Conservation (phyloP, 2,329 filamentous ascomycete genomes). For the Colletotrichum sp. region DNA sequence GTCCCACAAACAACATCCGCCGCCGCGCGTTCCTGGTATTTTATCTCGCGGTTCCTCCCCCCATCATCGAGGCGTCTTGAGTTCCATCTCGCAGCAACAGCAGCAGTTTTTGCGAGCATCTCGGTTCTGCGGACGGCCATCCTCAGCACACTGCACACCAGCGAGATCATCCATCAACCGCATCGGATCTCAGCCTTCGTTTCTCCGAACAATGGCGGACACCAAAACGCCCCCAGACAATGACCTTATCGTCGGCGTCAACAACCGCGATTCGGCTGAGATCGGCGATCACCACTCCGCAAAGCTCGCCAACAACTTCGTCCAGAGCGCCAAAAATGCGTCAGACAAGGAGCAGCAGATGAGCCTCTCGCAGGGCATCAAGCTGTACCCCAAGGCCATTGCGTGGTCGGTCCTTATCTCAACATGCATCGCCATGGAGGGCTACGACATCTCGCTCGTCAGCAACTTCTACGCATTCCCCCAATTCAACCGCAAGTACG, state of each 20-base stretch:
- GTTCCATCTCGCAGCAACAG: background rate
- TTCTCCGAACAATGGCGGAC: background rate
- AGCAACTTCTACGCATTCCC: conserved; percentile 77
- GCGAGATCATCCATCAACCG: background rate
- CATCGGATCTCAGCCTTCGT: background rate
- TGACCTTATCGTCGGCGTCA: background rate
- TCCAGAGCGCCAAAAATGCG: conserved; percentile 53
- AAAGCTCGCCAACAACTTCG: conserved; percentile 37
- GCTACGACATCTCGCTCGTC: conserved; percentile 81
- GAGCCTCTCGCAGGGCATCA: conserved; percentile 77
- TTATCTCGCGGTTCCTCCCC: background rate
- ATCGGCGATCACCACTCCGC: background rate
- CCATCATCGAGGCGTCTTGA: background rate
- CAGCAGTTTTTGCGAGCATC: background rate
- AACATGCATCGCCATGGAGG: conserved; percentile 92
- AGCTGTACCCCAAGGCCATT: conserved; percentile 86
- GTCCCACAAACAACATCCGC: conserved; percentile 7
- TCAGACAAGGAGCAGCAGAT: conserved; percentile 70
- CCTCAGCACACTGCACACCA: background rate
- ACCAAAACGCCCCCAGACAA: conserved; percentile 4
- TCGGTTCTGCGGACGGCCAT: background rate
- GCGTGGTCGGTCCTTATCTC: conserved; percentile 84
- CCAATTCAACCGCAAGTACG: conserved; percentile 64
- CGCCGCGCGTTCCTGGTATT: background rate
- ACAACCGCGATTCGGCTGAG: conserved; percentile 9